These are phyloP conservation scores for Fusarium longipes DNA, from an alignment of 2,329 filamentous ascomycete species.

Conservation along the genomic window DNA sequence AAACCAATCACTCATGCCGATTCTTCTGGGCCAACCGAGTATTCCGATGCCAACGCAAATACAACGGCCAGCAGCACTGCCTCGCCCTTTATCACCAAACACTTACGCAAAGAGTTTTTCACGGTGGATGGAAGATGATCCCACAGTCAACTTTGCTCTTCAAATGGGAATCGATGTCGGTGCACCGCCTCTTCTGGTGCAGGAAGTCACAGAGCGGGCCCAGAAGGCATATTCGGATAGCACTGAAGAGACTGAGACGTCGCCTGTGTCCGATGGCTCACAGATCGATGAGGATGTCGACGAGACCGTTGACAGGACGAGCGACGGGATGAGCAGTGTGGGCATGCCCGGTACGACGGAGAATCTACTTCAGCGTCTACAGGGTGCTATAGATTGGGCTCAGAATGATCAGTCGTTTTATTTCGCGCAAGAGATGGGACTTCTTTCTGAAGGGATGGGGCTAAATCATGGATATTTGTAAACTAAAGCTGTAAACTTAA, in stretches of 20 bases:
- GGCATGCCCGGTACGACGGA: background rate
- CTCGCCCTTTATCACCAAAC: constrained; percentile 20
- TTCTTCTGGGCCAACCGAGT: constrained; percentile 18
- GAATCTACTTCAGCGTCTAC: constrained; percentile 2
- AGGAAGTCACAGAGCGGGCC: background rate
- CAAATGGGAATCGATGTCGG: constrained; percentile 33
- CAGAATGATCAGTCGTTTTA: constrained; percentile 27
- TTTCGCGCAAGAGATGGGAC: constrained; percentile 21
- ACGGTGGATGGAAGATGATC: constrained; percentile 35
- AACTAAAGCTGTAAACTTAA: background rate
- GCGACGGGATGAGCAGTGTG: background rate
- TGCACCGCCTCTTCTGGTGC: background rate
- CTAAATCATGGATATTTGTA: background rate
- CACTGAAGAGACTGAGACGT: background rate
- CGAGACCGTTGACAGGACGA: background rate
- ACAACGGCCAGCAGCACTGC: background rate
- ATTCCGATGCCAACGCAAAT: background rate
- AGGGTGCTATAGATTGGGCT: constrained; percentile 12
- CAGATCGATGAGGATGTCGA: background rate
- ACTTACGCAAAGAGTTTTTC: constrained; percentile 21
- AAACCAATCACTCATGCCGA: constrained; percentile 4
- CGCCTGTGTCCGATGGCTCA: background rate
- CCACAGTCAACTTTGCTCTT: constrained; percentile 26
- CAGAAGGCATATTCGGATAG: background rate
- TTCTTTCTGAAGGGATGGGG: constrained; percentile 6